Evolutionary conservation across 805 yeast genomes (phyloP), one percentile per base, ranked within the genome.

Genomic region (Kluyveromyces aestuarii): DNA sequence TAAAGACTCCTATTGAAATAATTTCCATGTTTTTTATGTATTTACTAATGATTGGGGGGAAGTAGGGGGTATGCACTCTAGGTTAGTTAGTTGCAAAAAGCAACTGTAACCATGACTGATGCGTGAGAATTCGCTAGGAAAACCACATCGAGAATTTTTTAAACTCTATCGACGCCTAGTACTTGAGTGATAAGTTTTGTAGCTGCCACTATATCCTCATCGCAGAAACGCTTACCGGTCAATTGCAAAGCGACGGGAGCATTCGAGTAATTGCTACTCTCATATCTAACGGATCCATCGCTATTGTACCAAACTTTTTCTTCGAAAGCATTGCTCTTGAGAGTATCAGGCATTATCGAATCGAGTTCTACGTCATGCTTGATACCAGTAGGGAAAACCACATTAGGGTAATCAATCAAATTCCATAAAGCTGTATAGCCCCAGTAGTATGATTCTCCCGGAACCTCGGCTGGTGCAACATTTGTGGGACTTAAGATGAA

Each of bases 351-450:
- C 11, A 48, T 39, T 6, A 30, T 30, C 13, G 52, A 41, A 61
- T 82, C 89, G 38, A 74, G 52, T 7, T 52, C 51, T 30, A 81
- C 77, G 61, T 82, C 86, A 59, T 74, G 84, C 54, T 63, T 69
- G 54, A 81, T 65, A 9, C 85, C 80, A 5, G 87, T 75, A 57
- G 84, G 88, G 67, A 79, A 70, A 1, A 74, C 72, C 51, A 82
- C 76, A 38, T 81, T 77, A 40, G 95, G 89, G 59, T 79, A 72
- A 63, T 86, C 95, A 53, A 84, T 64, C 50, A 84, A 60, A 67
- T 85, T 85, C 77, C 80, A 86, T 52, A 83, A 72, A 2, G 88
- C 69, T 6, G 91, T 84, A 71, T 86, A 86, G 3, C 90, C 84
- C 90, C 93, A 86, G 66, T 83, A 83, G 62, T 76, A 77, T 7